Evolutionary conservation across 2,329 filamentous ascomycete genomes (phyloP), one percentile per base, ranked within the genome.

Genomic region (Paramyrothecium roridum): DNA sequence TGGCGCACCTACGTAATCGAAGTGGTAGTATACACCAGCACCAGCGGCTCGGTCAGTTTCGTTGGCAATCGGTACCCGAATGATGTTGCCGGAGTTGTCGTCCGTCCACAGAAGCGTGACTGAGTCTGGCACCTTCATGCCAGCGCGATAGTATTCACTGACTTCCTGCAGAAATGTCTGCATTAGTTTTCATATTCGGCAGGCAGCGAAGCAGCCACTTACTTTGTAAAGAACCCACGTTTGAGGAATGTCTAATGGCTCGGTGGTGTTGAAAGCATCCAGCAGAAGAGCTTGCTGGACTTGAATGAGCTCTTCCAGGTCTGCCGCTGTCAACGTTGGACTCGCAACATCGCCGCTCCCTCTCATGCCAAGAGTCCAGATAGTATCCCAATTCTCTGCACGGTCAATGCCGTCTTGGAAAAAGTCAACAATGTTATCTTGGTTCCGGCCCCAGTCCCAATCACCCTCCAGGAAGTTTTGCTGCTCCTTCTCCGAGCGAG

Each of bases 391-490:
- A 0, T 84, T 81, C 64, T 84, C 83, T 1, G 87, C 83, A 10
- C 88, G 78, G 59, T 84, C 68, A 3, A 85, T 86, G 10, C 88
- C 88, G 52, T 87, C 86, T 2, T 74, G 76, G 67, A 91, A 89
- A 70, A 87, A 92, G 8, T 84, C 74, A 53, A 85, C 81, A 52
- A 92, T 85, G 2, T 84, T 86, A 48, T 80, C 73, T 57, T 89
- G 87, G 70, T 91, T 91, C 2, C 81, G 81, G 54, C 85, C 80
- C 76, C 88, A 91, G 22, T 84, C 80, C 88, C 88, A 91, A 0
- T 80, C 75, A 0, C 87, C 87, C 46, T 83, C 72, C 56, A 78
- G 81, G 48, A 80, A 80, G 0, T 69, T 76, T 34, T 69, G 65
- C 50, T 82, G 84, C 69, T 85, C 82, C 57, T 83, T 83, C 52